phyloP scores from a whole-genome alignment of 208 protist species.

The Angomonas deanei region DNA sequence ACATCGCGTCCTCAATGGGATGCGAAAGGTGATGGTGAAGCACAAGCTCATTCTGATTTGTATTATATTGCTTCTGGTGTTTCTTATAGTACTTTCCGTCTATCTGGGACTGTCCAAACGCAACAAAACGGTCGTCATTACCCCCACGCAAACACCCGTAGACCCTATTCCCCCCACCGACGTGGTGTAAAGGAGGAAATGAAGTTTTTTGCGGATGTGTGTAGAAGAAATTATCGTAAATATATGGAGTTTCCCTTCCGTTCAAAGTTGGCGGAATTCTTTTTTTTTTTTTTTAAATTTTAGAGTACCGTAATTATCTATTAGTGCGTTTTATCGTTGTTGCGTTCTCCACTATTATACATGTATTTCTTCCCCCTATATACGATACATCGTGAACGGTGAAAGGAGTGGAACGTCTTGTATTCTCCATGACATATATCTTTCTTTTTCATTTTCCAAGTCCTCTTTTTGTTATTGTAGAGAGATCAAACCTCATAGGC shows the following conservation, averaged over 20 bases:
- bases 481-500: too few species aligned
- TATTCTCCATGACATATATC: too few species aligned
- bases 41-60: slow-evolving; percentile 59
- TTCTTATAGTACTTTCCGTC: slow-evolving; percentile 60
- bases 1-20: slow-evolving; percentile 52
- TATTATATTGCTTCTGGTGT: slow-evolving; percentile 49
- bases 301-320: background rate
- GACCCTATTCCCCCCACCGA: slow-evolving; percentile 25
- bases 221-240: too few species aligned
- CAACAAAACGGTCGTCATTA: slow-evolving; percentile 8
- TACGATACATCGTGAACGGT: too few species aligned
- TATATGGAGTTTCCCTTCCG: too few species aligned
- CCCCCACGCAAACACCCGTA: slow-evolving; percentile 15
- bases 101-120: slow-evolving; percentile 44
- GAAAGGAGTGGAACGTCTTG: too few species aligned
- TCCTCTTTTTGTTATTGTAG: too few species aligned
- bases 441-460: too few species aligned
- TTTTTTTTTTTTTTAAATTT: slow-evolving; percentile 3
- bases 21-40: slow-evolving; percentile 70
- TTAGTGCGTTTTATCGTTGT: slow-evolving; percentile 1
- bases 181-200: background rate
- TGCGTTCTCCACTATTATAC: background rate
- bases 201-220: background rate
- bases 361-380: too few species aligned
- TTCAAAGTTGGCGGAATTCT: background rate